Evolutionary conservation across 2,329 filamentous ascomycete species (phyloP).

Genomic region (Coniochaeta sp.): DNA sequence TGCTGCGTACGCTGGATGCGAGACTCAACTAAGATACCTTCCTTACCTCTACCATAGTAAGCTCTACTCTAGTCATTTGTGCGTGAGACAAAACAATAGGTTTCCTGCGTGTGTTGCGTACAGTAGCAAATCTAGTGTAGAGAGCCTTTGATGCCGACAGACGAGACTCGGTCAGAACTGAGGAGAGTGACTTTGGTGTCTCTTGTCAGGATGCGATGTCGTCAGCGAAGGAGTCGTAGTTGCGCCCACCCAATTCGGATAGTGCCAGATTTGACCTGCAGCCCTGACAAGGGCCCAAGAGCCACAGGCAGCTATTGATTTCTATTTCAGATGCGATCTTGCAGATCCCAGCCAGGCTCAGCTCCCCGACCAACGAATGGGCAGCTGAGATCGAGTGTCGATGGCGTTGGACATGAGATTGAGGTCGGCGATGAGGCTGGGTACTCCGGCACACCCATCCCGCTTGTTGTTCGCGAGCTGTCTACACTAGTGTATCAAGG

Average conservation of each 20-base stretch:
- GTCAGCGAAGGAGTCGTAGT: neutral
- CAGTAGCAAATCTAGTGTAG: no score
- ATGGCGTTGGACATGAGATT: neutral
- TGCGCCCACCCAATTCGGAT: neutral
- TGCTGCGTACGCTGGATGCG: neutral
- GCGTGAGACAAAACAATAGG: no score
- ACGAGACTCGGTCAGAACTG: no score
- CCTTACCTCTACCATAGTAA: no score
- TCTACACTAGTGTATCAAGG: neutral
- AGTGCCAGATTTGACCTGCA: neutral
- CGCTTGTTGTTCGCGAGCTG: neutral
- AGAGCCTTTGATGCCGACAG: no score
- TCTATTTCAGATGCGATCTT: slow-evolving; percentile 3
- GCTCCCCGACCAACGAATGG: slow-evolving; percentile 1
- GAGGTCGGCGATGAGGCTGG: slow-evolving; percentile 1
- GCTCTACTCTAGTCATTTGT: no score
- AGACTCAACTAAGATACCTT: no score
- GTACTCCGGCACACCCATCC: neutral
- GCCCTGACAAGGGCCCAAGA: neutral
- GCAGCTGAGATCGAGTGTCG: neutral
- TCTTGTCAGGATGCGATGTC: neutral
- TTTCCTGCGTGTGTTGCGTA: no score
- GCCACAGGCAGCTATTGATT: neutral
- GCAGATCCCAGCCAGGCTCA: neutral
- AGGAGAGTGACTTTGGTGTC: no score